Percentiles rank a stretch among this genome's conserved stretches.
phyloP scores from a whole-genome alignment of 2,329 filamentous ascomycete genomes.

The Fusarium austroafricanum region DNA sequence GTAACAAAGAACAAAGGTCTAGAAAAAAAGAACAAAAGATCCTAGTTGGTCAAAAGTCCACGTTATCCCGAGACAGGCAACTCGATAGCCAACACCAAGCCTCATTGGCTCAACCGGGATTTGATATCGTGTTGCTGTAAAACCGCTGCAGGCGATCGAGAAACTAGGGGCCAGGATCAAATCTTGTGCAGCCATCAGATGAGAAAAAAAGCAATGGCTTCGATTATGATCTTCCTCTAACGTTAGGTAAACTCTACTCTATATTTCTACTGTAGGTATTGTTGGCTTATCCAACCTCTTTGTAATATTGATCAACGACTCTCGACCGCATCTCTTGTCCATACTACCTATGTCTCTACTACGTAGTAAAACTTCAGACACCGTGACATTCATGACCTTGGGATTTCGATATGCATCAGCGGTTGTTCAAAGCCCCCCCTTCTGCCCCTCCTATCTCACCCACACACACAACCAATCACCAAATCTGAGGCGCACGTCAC shows the following conservation, averaged over 20 bases:
- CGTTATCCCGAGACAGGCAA: slow-evolving; percentile 40
- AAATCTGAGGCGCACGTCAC: slow-evolving; percentile 29
- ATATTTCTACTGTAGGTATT: not conserved
- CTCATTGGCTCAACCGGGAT: slow-evolving; percentile 16
- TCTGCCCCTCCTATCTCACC: slow-evolving; percentile 6
- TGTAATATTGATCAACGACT: not conserved
- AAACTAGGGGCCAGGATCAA: slow-evolving; percentile 26
- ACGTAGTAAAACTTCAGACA: not conserved
- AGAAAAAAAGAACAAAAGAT: slow-evolving; percentile 33
- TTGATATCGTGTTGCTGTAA: slow-evolving; percentile 34
- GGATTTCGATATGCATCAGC: slow-evolving; percentile 18
- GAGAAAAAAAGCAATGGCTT: not conserved
- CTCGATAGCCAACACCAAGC: slow-evolving; percentile 27
- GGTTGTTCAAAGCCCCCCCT: slow-evolving; percentile 12
- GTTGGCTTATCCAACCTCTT: not conserved
- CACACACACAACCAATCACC: slow-evolving; percentile 25
- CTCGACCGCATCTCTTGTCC: not conserved
- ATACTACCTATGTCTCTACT: too few relatives aligned
- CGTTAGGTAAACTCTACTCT: not conserved
- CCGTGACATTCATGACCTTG: not conserved
- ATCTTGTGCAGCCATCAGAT: slow-evolving; percentile 19
- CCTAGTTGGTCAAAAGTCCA: slow-evolving; percentile 6
- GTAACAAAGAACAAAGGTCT: not conserved
- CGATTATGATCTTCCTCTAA: not conserved
- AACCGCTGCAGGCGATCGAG: slow-evolving; percentile 37